Evolutionary conservation across 352 stramenopile genomes (phyloP).

Genomic region (Globisporangium cederbergense): DNA sequence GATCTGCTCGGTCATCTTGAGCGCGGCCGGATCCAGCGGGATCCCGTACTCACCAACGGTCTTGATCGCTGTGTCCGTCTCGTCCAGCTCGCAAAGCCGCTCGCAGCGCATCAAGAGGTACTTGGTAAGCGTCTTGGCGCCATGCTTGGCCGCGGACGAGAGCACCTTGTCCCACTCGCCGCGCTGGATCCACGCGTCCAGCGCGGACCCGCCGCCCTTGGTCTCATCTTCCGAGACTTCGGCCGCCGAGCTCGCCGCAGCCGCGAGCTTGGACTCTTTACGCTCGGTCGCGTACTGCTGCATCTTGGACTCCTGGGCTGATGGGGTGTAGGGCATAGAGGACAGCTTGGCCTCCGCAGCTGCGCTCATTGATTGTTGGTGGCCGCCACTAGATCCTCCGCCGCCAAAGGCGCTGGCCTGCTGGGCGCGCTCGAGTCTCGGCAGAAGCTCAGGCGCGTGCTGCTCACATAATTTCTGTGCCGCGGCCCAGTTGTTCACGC

Average conservation of each 20-base stretch:
- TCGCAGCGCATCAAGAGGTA: slow-evolving; percentile 81
- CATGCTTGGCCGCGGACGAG: slow-evolving; percentile 77
- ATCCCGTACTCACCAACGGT: slow-evolving; percentile 76
- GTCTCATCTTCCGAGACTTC: slow-evolving; percentile 28
- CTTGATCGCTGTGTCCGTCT: slow-evolving; percentile 74
- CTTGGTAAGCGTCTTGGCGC: slow-evolving; percentile 70
- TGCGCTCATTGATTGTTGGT: slow-evolving; percentile 20
- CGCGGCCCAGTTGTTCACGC: slow-evolving; percentile 70
- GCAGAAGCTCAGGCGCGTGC: slow-evolving; percentile 73
- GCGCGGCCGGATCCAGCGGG: slow-evolving; percentile 47
- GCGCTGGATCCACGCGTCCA: slow-evolving; percentile 91
- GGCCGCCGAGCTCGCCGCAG: slow-evolving; percentile 4
- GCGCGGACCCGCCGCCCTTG: slow-evolving; percentile 42
- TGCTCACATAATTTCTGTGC: slow-evolving; percentile 79
- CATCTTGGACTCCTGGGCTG: slow-evolving; percentile 43
- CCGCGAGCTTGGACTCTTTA: slow-evolving; percentile 50
- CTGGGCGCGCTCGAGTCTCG: slow-evolving; percentile 75
- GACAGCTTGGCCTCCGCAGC: slow-evolving; percentile 48
- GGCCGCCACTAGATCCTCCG: slow-evolving; percentile 1
- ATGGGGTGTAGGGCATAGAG: slow-evolving; percentile 50
- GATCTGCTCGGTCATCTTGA: slow-evolving; percentile 58
- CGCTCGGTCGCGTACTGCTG: slow-evolving; percentile 30
- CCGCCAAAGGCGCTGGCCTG: slow-evolving; percentile 76
- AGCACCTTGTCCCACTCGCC: slow-evolving; percentile 93
- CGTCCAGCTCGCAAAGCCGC: slow-evolving; percentile 68